A percentile compares a stretch with the other conserved stretches of the same genome.
These are phyloP conservation scores for Setaria italica DNA, from an alignment of 202 grass and related monocot genomes.

Conservation along the genomic window DNA sequence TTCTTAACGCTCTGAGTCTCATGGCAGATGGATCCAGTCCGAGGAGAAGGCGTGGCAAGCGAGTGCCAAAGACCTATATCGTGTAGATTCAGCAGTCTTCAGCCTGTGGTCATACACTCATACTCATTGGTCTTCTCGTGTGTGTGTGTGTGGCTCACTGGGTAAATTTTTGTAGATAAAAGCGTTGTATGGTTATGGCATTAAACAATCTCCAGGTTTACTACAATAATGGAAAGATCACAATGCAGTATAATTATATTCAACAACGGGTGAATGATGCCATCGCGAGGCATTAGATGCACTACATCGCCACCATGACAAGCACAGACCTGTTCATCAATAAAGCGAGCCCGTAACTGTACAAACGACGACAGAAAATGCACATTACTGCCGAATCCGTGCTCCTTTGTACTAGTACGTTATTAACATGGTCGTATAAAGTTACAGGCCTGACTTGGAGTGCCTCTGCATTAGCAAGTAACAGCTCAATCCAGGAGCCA, in stretches of 20 bases:
- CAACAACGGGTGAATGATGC: background rate
- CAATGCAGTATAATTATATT: background rate
- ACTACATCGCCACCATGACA: background rate
- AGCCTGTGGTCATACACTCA: background rate
- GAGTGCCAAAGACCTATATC: conserved; percentile 70
- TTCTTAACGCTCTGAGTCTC: conserved; percentile 70
- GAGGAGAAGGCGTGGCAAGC: conserved; percentile 61
- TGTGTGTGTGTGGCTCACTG: conserved; percentile 7
- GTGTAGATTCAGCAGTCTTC: conserved; percentile 33
- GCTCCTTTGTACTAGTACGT: background rate
- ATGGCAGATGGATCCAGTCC: conserved; percentile 43
- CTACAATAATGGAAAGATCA: conserved; percentile 15
- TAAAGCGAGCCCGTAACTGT: background rate
- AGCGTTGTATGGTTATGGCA: conserved; percentile 15
- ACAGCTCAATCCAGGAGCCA: background rate
- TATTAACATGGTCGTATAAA: background rate
- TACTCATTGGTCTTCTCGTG: too few species aligned
- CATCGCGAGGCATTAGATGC: background rate
- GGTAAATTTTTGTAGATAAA: conserved; percentile 18
- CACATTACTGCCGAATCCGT: conserved; percentile 4
- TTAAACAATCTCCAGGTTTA: background rate
- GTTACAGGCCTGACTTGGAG: conserved; percentile 17
- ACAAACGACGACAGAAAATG: conserved; percentile 1
- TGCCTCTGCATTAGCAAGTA: background rate
- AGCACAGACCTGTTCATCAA: conserved; percentile 14